Base-by-base conservation (phyloP, 2,329 filamentous ascomycete species). In the Drechslerella dactyloides region DNA sequence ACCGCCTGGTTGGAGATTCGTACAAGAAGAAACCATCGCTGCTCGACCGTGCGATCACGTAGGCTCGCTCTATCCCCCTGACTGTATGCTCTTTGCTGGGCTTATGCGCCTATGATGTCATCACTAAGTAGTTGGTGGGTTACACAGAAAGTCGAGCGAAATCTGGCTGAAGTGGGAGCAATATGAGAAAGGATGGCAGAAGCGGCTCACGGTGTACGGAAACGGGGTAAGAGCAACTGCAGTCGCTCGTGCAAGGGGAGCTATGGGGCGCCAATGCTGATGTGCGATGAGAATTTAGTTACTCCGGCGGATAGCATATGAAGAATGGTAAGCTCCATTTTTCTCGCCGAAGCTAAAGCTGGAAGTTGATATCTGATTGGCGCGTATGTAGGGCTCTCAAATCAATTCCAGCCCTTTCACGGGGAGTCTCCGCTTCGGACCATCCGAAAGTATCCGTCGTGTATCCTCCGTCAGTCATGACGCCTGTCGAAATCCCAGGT, bases 111-210 rank as follows among this genome's bases (percentile, higher is more conserved):
- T 35, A 8, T 54, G 19, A 48, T 74, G 33, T 64, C 23, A 42
- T 46, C 52, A 35, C 51, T 15, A 62, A 37, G 35, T 6, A 56
- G 21, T 23, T 37, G 35, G 46, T 54, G 48, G 33, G 23, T 30
- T 11, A 19, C 23, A 54, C 46, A 64, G 62, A 64, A 68, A 63
- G 40, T 69, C 62, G 44, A 62, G 50, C 50, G 84, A 86, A 76
- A 87, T 89, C 48, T 97, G 93, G 93, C 85, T 90, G 2, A 82
- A 83, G 68, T 97, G 93, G 93, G 94, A 97, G 80, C 87, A 89
- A 79, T 89, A 89, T 75, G 87, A 93, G 17, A 84, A 83, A 50
- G 90, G 90, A 60, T 97, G 94, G 94, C 91, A 97, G 83, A 91
- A 89, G 78, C 87, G 87, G 76, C 84, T 97, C 19, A 93, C 94